These are phyloP conservation scores for Sordariomycetes sp. DNA, from an alignment of 2,329 filamentous ascomycete species.

Conservation along the genomic window DNA sequence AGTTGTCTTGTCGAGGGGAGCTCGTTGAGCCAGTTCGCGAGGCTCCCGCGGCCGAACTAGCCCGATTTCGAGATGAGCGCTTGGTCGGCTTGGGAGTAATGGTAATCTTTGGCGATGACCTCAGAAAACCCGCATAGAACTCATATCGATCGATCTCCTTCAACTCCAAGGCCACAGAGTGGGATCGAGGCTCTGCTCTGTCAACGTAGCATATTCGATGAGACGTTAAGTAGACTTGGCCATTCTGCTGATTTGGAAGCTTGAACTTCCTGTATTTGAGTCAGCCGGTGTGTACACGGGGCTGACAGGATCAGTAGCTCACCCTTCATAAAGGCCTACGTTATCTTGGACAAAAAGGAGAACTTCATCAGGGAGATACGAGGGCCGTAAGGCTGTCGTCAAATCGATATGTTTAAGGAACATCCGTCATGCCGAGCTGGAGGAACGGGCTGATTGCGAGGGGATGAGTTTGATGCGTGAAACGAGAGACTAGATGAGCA, in stretches of 20 bases:
- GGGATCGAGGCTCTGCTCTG: slow-evolving; percentile 72
- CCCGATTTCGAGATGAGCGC: slow-evolving; percentile 47
- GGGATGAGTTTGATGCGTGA: no score
- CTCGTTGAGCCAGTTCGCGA: slow-evolving; percentile 37
- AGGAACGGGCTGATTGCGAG: no score
- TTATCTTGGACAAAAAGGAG: slow-evolving; percentile 95
- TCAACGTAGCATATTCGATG: slow-evolving; percentile 95
- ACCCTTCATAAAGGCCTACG: slow-evolving; percentile 97
- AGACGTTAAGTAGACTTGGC: slow-evolving; percentile 92
- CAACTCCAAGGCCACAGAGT: slow-evolving; percentile 77
- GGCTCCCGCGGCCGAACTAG: slow-evolving; percentile 35
- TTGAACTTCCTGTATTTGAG: slow-evolving; percentile 74
- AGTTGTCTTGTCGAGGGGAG: slow-evolving; percentile 33
- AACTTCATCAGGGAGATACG: slow-evolving; percentile 86
- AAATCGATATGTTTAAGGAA: slow-evolving; percentile 94
- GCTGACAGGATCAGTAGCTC: slow-evolving; percentile 30
- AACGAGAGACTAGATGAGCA: no score
- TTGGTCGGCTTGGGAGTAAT: slow-evolving; percentile 74
- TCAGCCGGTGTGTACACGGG: no score
- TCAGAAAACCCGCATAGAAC: slow-evolving; percentile 87
- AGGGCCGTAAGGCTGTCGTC: slow-evolving; percentile 90
- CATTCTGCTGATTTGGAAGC: slow-evolving; percentile 86
- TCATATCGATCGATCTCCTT: slow-evolving; percentile 88
- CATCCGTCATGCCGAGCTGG: slow-evolving; percentile 65
- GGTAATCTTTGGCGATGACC: slow-evolving; percentile 90